Evolutionary conservation across 257 asterid genomes (phyloP).

Genomic region (Plectranthus barbatus): DNA sequence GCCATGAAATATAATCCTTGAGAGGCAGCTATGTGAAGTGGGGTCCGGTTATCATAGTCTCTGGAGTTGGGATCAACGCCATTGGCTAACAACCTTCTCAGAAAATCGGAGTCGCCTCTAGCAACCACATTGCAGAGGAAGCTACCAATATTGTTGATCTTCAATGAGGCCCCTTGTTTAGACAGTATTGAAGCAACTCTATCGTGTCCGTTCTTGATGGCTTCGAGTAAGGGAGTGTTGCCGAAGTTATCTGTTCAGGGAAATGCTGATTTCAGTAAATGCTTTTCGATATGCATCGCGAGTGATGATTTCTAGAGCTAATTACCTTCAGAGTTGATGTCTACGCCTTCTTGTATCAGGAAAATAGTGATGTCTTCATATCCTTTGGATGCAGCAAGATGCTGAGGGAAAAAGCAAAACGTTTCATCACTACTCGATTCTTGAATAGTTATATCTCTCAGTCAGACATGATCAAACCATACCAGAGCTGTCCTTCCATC

Average conservation of each 20-base stretch:
- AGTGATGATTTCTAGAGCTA: background rate
- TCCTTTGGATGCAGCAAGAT: conserved; percentile 91
- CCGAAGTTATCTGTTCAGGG: conserved; percentile 59
- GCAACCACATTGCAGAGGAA: conserved; percentile 60
- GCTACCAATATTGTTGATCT: conserved; percentile 57
- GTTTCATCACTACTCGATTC: background rate
- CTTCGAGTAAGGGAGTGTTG: conserved; percentile 69
- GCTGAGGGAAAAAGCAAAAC: conserved; percentile 35
- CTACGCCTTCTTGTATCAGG: conserved; percentile 66
- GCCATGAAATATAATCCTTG: conserved; percentile 72
- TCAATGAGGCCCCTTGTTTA: conserved; percentile 57
- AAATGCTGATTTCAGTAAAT: background rate
- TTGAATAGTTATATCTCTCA: no score
- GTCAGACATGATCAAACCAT: conserved; percentile 19
- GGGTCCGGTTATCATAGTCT: conserved; percentile 75
- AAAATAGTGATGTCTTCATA: conserved; percentile 56
- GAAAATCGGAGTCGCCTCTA: conserved; percentile 71
- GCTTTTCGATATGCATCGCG: background rate
- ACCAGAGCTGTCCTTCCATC: conserved; percentile 91
- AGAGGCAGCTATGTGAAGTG: conserved; percentile 82
- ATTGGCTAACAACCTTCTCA: conserved; percentile 46
- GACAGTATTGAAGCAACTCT: conserved; percentile 52
- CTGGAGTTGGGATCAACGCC: conserved; percentile 71
- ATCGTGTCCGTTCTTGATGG: conserved; percentile 76
- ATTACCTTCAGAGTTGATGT: conserved; percentile 57